Percentiles rank a stretch among this genome's conserved stretches.
These are phyloP conservation scores for Polymyxa betae DNA, from an alignment of 208 protist genomes.

Conservation along the genomic window DNA sequence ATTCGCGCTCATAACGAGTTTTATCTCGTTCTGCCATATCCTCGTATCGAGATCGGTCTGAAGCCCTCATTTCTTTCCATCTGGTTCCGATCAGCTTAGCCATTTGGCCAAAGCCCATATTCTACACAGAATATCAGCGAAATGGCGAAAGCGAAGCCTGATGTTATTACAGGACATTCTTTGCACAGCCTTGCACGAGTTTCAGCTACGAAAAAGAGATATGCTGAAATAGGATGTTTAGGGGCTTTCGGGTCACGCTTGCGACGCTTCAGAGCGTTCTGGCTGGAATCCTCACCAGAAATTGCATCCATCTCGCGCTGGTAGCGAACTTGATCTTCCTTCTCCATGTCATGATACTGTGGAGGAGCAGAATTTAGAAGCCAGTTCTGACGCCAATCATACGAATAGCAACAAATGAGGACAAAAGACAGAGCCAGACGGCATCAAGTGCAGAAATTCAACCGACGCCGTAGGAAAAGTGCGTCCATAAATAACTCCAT, in stretches of 20 bases:
- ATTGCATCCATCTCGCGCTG: constrained; percentile 7
- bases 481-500: no score
- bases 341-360: constrained; percentile 37
- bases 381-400: no score
- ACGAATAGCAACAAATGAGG: no score
- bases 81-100: constrained; percentile 54
- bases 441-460: no score
- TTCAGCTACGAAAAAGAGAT: constrained; percentile 59
- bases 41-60: constrained; percentile 49
- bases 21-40: constrained; percentile 52
- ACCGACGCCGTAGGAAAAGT: no score
- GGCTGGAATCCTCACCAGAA: not conserved
- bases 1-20: constrained; percentile 52
- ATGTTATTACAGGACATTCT: constrained; percentile 17
- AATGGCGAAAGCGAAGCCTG: not conserved
- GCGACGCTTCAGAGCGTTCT: constrained; percentile 27
- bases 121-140: not conserved
- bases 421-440: no score
- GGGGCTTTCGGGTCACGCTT: constrained; percentile 56
- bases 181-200: constrained; percentile 36
- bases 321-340: not conserved
- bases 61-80: constrained; percentile 52
- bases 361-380: no score
- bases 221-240: constrained; percentile 57
- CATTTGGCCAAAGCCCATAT: constrained; percentile 54